Evolutionary conservation across 116 monocot species (phyloP).

Genomic region (Iris pallida): DNA sequence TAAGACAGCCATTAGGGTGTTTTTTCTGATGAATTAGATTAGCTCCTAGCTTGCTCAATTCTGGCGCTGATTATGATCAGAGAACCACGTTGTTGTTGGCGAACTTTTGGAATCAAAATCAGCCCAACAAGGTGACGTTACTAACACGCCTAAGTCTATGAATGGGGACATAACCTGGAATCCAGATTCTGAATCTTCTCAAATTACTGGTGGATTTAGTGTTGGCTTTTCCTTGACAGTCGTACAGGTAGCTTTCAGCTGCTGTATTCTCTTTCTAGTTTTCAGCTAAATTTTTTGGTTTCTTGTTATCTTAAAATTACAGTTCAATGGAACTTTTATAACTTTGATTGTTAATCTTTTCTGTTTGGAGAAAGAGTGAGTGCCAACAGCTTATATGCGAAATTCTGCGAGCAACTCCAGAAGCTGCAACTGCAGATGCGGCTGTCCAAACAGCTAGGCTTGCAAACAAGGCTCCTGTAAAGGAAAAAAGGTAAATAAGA

Average conservation of each 20-base stretch:
- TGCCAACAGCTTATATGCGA: slow-evolving; percentile 97
- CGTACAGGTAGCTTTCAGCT: slow-evolving; percentile 63
- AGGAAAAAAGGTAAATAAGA: slow-evolving; percentile 76
- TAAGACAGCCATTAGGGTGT: slow-evolving; percentile 17
- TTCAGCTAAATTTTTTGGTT: background rate
- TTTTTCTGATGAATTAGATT: background rate
- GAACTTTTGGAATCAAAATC: slow-evolving; percentile 90
- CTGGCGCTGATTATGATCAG: slow-evolving; percentile 30
- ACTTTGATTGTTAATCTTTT: slow-evolving; percentile 5
- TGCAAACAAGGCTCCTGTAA: slow-evolving; percentile 75
- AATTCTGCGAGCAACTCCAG: slow-evolving; percentile 95
- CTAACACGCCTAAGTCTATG: slow-evolving; percentile 45
- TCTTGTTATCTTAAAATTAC: background rate
- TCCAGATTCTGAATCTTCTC: slow-evolving; percentile 74
- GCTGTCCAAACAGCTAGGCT: slow-evolving; percentile 95
- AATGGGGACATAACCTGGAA: slow-evolving; percentile 70
- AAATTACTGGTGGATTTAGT: slow-evolving; percentile 85
- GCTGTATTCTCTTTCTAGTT: background rate
- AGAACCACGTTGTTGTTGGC: slow-evolving; percentile 88
- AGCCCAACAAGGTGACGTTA: slow-evolving; percentile 53
- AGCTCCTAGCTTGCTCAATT: slow-evolving; percentile 12
- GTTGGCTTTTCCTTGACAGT: slow-evolving; percentile 82
- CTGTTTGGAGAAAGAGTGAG: slow-evolving; percentile 72
- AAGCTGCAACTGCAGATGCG: slow-evolving; percentile 98
- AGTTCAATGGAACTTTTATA: background rate